Conservation (phyloP, 345 rosid genomes). For the Pugionium dolabratum region DNA sequence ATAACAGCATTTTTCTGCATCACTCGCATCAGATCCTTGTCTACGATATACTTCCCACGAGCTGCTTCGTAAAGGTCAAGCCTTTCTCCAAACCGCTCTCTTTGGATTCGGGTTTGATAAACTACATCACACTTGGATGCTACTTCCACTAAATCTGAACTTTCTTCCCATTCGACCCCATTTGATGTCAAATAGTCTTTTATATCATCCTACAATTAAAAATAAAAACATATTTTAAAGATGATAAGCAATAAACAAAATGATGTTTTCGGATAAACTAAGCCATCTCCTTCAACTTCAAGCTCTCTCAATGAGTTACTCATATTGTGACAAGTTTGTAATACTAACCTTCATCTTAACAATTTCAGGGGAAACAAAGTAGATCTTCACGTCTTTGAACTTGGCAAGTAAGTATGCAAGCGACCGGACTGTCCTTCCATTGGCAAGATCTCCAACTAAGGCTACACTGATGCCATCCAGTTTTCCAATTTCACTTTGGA, state of each 20-base stretch:
- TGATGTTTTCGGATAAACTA: neutral
- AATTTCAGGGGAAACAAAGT: conserved; percentile 81
- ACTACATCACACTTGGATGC: conserved; percentile 85
- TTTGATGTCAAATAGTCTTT: conserved; percentile 71
- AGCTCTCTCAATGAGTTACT: neutral
- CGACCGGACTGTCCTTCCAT: conserved; percentile 93
- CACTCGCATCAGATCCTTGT: conserved; percentile 54
- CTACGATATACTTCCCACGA: conserved; percentile 85
- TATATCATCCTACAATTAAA: conserved; percentile 72
- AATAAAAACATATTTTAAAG: neutral
- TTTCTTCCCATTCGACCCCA: conserved; percentile 91
- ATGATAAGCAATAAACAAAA: neutral
- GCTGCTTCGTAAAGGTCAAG: conserved; percentile 86
- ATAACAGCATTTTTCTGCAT: conserved; percentile 88
- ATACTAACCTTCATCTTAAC: conserved; percentile 92
- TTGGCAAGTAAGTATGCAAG: conserved; percentile 91
- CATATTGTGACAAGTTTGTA: neutral
- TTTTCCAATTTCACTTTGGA: conserved; percentile 84
- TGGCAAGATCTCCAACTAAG: conserved; percentile 96
- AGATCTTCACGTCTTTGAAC: conserved; percentile 78
- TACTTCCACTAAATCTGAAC: conserved; percentile 74
- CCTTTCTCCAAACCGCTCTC: conserved; percentile 90
- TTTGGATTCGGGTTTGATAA: conserved; percentile 90
- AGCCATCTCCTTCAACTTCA: neutral
- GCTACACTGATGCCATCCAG: conserved; percentile 86